Percentiles rank a stretch among this genome's conserved stretches.
Conservation (phyloP, 345 rosid genomes). For the Eucalyptus pauciflora region DNA sequence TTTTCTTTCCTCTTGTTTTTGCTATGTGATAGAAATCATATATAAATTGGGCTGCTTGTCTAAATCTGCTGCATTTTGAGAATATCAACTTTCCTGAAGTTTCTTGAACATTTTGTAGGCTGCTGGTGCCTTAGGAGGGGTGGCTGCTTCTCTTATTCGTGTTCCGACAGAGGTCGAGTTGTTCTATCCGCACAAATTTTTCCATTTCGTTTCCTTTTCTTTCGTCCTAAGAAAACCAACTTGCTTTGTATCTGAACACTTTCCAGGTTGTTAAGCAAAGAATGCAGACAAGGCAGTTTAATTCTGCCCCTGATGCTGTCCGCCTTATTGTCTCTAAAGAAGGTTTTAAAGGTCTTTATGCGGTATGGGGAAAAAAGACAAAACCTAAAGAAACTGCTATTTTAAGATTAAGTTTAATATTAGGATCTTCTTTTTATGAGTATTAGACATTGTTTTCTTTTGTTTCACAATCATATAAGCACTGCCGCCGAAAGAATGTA, state of each 20-base stretch:
- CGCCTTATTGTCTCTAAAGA: constrained; percentile 63
- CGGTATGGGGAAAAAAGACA: constrained; percentile 24
- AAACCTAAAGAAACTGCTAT: not conserved
- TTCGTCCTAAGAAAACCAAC: not conserved
- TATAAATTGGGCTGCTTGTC: not conserved
- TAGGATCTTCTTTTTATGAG: not conserved
- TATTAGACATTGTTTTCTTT: not conserved
- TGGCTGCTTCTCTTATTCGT: constrained; percentile 88
- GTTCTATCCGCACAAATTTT: not conserved
- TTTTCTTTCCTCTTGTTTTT: not conserved
- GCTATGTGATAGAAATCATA: not conserved
- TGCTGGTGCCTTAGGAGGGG: constrained; percentile 92
- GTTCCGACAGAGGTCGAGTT: constrained; percentile 84
- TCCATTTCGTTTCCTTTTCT: not conserved
- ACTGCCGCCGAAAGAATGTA: not conserved
- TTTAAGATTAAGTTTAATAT: not conserved
- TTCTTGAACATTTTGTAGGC: constrained; percentile 29
- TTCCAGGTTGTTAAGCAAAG: constrained; percentile 88
- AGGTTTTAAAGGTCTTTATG: constrained; percentile 86
- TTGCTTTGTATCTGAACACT: not conserved
- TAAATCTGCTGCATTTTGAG: not conserved
- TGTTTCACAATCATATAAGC: not conserved
- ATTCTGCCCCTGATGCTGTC: constrained; percentile 79
- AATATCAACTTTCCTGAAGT: not conserved
- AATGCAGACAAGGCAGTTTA: constrained; percentile 91